These are phyloP conservation scores for Golubevia pallescens DNA, from an alignment of 1,284 basidiomycete genomes.

Conservation along the genomic window DNA sequence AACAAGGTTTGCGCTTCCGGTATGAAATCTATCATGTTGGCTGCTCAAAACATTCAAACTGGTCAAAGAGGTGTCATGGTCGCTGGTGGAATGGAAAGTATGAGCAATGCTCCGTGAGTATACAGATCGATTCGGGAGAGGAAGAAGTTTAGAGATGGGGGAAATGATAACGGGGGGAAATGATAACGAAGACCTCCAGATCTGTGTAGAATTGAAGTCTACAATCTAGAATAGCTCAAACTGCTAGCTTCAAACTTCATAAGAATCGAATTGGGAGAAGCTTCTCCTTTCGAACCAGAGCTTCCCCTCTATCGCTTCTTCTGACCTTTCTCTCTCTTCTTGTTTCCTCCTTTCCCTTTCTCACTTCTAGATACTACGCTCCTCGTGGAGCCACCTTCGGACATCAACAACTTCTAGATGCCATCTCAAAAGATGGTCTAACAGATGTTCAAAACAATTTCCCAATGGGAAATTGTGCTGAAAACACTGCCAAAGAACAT, in stretches of 20 bases:
- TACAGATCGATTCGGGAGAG: no score
- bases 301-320: conserved; percentile 5
- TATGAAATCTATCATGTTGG: conserved; percentile 67
- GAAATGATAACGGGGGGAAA: no score
- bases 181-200: no score
- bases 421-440: conserved; percentile 58
- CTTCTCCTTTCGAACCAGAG: conserved; percentile 7
- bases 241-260: no score
- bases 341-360: conserved; percentile 6
- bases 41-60: conserved; percentile 66
- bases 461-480: conserved; percentile 62
- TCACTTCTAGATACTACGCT: conserved; percentile 38
- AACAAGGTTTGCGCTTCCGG: conserved; percentile 73
- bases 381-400: conserved; percentile 50
- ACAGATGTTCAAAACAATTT: conserved; percentile 44
- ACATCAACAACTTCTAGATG: conserved; percentile 44
- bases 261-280: no score
- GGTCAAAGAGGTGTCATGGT: conserved; percentile 66
- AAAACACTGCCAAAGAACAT: conserved; percentile 65
- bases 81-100: conserved; percentile 67
- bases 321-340: neutral
- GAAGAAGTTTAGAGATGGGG: no score
- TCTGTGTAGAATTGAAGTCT: no score
- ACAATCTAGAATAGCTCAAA: no score
- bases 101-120: conserved; percentile 66